Base-by-base conservation (phyloP, 2,329 filamentous ascomycete genomes). In the Chaetoscypha palmicola region DNA sequence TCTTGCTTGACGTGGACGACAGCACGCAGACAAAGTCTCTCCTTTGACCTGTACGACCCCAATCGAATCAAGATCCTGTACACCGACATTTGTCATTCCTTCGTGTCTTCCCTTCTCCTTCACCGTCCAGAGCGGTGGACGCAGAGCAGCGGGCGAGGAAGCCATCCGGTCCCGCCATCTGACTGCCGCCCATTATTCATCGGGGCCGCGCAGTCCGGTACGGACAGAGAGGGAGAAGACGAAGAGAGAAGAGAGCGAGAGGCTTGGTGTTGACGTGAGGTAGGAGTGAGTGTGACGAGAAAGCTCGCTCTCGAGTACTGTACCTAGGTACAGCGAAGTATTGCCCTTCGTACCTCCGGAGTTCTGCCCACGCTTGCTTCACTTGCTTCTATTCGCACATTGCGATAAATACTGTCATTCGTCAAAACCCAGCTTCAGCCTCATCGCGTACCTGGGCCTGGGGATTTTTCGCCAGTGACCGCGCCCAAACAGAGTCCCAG, bases 71-170 rank as follows among this genome's bases (percentile, higher is more conserved):
- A 35, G 41, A 38, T 12, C 14, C 10, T 11, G 22, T 46, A 41
- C 43, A 46, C 43, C 43, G 43, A 46, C 43, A 46, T 46, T 46
- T 46, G 43, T 36, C 37, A 31, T 11, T 14, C 3, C 28, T 10
- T 14, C 28, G 12, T 14, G 3, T 9, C 28, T 4, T 14, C 12
- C 24, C 24, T 28, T 12, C 12, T 28, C 12, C 30, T n/a, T 33
- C 30, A 33, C 32, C 32, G 32, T 34, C 32, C 16, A n/a, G 8
- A 16, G 14, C 8, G 14, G 31, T 10, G 31, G 31, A 10, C 7
- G 14, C 5, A 16, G n/a, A 17, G n/a, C n/a, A n/a, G n/a, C n/a
- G n/a, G n/a, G n/a, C n/a, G n/a, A n/a, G n/a, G n/a, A n/a, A n/a
- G n/a, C n/a, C n/a, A n/a, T n/a, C n/a, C n/a, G n/a, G n/a, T 16